Evolutionary conservation across 305 asterid genomes (phyloP).

Genomic region (Plantago lanceolata): DNA sequence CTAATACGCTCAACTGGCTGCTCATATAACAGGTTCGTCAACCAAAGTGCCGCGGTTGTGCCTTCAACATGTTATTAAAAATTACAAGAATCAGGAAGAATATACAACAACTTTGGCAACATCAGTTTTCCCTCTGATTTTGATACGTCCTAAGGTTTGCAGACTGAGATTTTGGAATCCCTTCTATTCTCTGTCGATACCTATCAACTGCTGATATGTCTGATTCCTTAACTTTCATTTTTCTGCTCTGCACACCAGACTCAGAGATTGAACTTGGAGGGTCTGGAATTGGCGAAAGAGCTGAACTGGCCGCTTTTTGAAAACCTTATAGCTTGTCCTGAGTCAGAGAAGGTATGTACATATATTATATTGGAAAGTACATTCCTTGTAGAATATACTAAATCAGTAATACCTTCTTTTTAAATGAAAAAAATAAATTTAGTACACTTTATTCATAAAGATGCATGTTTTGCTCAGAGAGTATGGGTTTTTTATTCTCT

Average conservation of each 20-base stretch:
- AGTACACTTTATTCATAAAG: neutral
- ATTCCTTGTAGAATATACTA: no score
- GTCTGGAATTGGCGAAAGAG: conserved; percentile 67
- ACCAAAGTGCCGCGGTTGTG: conserved; percentile 42
- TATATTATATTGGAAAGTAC: conserved; percentile 13
- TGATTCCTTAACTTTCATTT: conserved; percentile 26
- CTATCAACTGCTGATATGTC: neutral
- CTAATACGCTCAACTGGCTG: neutral
- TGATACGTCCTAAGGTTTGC: conserved; percentile 68
- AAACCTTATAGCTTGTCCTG: conserved; percentile 45
- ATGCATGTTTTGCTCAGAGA: neutral
- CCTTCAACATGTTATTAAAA: conserved; percentile 49
- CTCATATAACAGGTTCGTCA: conserved; percentile 41
- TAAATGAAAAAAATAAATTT: no score
- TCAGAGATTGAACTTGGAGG: conserved; percentile 58
- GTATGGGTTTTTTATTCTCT: neutral
- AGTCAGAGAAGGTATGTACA: conserved; percentile 46
- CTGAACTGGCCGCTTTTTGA: conserved; percentile 68
- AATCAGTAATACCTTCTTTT: neutral
- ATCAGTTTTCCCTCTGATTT: conserved; percentile 60
- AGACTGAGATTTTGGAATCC: neutral
- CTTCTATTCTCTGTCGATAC: neutral
- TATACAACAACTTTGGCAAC: conserved; percentile 45
- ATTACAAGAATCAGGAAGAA: conserved; percentile 51
- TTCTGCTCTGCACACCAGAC: conserved; percentile 47